Base-by-base conservation (phyloP, 495 filamentous ascomycete species). In the Glarea lozoyensis region DNA sequence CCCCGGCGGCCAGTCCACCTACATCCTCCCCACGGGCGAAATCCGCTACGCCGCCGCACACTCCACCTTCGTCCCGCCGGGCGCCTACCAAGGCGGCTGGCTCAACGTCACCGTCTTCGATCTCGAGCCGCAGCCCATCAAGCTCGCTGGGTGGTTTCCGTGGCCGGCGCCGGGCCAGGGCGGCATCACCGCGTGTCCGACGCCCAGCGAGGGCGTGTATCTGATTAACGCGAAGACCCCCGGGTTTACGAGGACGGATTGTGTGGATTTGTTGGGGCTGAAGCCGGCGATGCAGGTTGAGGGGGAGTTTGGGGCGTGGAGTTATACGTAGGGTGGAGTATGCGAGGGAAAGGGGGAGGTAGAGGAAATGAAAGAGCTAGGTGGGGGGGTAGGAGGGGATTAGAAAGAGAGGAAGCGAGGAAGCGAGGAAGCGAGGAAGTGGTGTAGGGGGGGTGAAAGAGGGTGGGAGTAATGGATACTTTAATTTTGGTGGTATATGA, bases 1-100 rank as follows among this genome's bases (percentile, higher is more conserved):
- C 15, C 79, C 82, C n/a, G 81, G 80, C 33, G 82, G 82, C 15
- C 81, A 85, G 50, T 61, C 64, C 46, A 67, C 77, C 60, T 87
- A 82, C 58, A 64, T 85, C 24, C 58, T 52, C 13, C 61, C 70
- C 3, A 54, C 64, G 18, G 81, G 81, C 37, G 65, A 72, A 19
- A 56, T 86, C 22, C 61, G 56, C 40, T 84, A 72, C 67, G 80
- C 78, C 2, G 63, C 62, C 38, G 72, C 79, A 1, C 80, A 85
- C 60, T 79, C 74, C 3, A 68, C 65, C 4, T 67, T 51, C 50
- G 69, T 76, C n/a, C 79, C 79, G 0, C 29, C 62, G 0, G 78
- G 76, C 75, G 36, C 48, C 63, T 11, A 47, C 49, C 15, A 69
- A 65, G 1, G n/a, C n/a, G n/a, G n/a, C n/a, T n/a, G 67, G 68